phyloP scores from a whole-genome alignment of 345 rosid genomes.

The thale cress (Arabidopsis thaliana) region TAIR10.1 NC_003070.9:17285001-17285500 shows the following conservation, averaged over 20 bases:
- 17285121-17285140: conserved; percentile 63
- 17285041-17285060: not conserved
- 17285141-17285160: conserved; percentile 79
- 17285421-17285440: conserved; percentile 58
- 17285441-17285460: conserved; percentile 77
- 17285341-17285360: conserved; percentile 74
- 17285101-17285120: conserved; percentile 10
- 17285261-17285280: conserved; percentile 64
- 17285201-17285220: conserved; percentile 65
- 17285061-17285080: not conserved
- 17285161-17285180: conserved; percentile 79
- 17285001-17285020: not conserved
- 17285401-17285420: conserved; percentile 79
- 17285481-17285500: conserved; percentile 55
- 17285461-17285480: conserved; percentile 65
- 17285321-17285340: conserved; percentile 65
- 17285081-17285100: not conserved
- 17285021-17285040: conserved; percentile 6
- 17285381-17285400: conserved; percentile 72
- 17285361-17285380: conserved; percentile 79
- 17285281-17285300: conserved; percentile 93
- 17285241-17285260: conserved; percentile 41
- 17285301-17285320: conserved; percentile 87
- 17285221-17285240: conserved; percentile 55
- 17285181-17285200: conserved; percentile 81